Percentiles rank a stretch among this genome's conserved stretches.
Conservation (phyloP, 306 rosid species). For the Begonia loranthoides region DNA sequence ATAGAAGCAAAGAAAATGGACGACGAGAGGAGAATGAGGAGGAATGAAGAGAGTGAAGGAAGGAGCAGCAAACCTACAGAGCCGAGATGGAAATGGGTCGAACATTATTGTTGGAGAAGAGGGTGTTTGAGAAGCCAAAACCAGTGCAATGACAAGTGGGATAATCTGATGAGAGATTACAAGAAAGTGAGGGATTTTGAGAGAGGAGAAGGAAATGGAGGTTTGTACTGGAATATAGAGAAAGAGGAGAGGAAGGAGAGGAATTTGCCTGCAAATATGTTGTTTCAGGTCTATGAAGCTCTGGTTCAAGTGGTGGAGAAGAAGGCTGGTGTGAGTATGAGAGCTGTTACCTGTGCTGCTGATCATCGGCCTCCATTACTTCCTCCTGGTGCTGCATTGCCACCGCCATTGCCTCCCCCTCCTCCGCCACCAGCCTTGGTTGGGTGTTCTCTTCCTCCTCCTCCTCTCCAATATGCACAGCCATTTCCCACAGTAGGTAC, state of each 20-base stretch:
- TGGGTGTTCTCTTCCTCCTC: conserved; percentile 2
- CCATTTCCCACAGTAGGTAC: conserved; percentile 32
- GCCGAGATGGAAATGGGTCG: conserved; percentile 47
- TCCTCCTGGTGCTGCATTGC: conserved; percentile 4
- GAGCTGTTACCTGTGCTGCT: not conserved
- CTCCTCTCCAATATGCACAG: conserved; percentile 14
- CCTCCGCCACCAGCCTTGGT: conserved; percentile 6
- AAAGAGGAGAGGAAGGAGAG: conserved; percentile 29
- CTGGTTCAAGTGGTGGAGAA: conserved; percentile 28
- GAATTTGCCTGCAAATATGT: conserved; percentile 31
- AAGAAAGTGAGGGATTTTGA: conserved; percentile 39
- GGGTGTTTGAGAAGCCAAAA: conserved; percentile 37
- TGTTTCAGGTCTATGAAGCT: conserved; percentile 28
- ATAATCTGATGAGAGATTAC: conserved; percentile 40
- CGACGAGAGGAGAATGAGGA: conserved; percentile 32
- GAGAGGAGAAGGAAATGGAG: conserved; percentile 6
- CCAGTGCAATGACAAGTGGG: conserved; percentile 48
- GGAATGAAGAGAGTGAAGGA: conserved; percentile 7
- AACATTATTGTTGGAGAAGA: conserved; percentile 29
- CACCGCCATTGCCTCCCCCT: not conserved
- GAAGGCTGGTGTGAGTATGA: conserved; percentile 9
- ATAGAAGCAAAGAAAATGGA: conserved; percentile 41
- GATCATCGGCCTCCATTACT: conserved; percentile 3
- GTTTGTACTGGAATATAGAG: conserved; percentile 31
- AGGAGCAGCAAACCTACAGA: conserved; percentile 20